Conservation (phyloP, 768 basidiomycete species). For the Suillus weaverae region DNA sequence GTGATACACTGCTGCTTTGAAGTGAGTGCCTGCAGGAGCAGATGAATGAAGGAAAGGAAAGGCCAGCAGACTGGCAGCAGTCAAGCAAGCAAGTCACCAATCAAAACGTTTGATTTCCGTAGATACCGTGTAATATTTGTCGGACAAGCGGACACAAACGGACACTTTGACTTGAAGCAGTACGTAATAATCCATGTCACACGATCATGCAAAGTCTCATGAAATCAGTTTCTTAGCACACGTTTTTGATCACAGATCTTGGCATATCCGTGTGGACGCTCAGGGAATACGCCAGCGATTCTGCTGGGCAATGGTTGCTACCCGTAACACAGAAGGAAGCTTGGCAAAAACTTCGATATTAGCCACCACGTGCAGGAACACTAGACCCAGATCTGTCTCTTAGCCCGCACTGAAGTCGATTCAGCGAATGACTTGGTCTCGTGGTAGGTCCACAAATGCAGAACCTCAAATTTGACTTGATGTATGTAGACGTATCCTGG, state of each 20-base stretch:
- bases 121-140: slow-evolving; percentile 12
- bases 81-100: neutral
- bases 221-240: neutral
- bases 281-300: neutral
- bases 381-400: neutral
- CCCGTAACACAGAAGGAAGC: too few relatives aligned
- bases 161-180: slow-evolving; percentile 1
- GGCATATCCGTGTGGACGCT: neutral
- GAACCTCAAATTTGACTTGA: neutral
- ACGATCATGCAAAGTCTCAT: neutral
- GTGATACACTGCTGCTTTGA: neutral
- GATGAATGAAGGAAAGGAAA: slow-evolving; percentile 1
- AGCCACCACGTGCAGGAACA: neutral
- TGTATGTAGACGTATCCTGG: neutral
- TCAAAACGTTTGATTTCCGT: slow-evolving; percentile 11
- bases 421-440: neutral
- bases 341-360: neutral
- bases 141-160: slow-evolving; percentile 2
- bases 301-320: too few relatives aligned
- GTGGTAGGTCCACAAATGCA: neutral
- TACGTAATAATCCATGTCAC: slow-evolving; percentile 8
- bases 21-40: neutral
- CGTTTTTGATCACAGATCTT: neutral
- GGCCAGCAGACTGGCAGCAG: too few relatives aligned
- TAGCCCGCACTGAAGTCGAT: neutral